Percentiles rank a stretch among this genome's conserved stretches.
phyloP scores from a whole-genome alignment of 2,329 filamentous ascomycete genomes.

The Trichoderma sp. region DNA sequence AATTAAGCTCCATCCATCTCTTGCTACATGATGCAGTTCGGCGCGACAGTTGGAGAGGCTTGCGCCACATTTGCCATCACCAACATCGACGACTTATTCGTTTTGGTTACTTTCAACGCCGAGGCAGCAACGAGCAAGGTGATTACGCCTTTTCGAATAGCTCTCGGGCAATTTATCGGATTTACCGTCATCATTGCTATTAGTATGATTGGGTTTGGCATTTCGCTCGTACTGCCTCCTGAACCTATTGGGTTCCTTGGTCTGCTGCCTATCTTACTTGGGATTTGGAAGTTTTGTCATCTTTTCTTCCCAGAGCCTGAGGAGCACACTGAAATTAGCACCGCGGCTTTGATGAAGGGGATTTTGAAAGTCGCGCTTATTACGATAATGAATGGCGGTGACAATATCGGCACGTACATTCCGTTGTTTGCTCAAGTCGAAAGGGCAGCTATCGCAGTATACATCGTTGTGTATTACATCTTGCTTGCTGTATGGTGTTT shows the following conservation, averaged over 20 bases:
- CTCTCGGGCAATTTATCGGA: background rate
- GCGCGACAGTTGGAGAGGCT: background rate
- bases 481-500: background rate
- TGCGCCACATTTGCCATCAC: background rate
- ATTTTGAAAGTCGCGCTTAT: background rate
- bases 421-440: background rate
- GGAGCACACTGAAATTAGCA: background rate
- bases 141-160: background rate
- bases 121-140: background rate
- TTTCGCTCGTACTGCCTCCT: background rate
- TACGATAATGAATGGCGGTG: background rate
- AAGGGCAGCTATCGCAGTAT: background rate
- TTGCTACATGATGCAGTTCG: background rate
- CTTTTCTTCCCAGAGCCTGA: background rate
- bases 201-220: background rate
- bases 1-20: background rate
- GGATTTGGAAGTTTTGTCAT: background rate
- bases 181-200: background rate
- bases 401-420: background rate
- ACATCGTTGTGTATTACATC: background rate
- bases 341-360: background rate
- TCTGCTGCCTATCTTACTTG: background rate
- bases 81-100: background rate
- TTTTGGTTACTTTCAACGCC: background rate
- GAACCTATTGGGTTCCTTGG: background rate